A percentile compares a stretch with the other conserved stretches of the same genome.
Evolutionary conservation across 805 yeast species (phyloP).

Genomic region (Maudiozyma barnettii): DNA sequence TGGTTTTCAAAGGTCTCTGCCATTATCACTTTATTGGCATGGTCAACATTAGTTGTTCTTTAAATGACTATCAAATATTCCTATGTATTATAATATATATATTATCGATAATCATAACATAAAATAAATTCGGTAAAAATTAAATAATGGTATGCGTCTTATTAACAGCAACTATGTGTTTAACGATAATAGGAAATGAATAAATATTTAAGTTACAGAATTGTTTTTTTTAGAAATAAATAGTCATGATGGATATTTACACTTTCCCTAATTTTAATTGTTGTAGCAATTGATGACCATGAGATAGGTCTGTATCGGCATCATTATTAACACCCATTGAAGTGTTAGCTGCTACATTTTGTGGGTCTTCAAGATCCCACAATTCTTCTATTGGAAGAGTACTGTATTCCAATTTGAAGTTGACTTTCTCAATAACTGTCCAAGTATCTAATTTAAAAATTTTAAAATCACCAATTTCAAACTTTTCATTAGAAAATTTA

Average conservation of each 20-base stretch:
- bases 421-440: constrained; percentile 34
- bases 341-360: background rate
- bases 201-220: background rate
- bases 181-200: background rate
- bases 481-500: constrained; percentile 32
- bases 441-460: constrained; percentile 37
- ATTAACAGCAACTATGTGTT: background rate
- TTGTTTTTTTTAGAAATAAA: too few relatives aligned
- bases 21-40: constrained; percentile 33
- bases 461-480: constrained; percentile 36
- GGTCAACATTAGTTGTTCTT: constrained; percentile 22
- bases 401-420: constrained; percentile 32
- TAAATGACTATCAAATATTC: background rate
- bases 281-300: constrained; percentile 26
- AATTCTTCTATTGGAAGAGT: constrained; percentile 8
- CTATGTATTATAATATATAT: too few relatives aligned
- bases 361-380: background rate
- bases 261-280: constrained; percentile 21
- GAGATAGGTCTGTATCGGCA: constrained; percentile 7
- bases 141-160: too few relatives aligned
- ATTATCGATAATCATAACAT: too few relatives aligned
- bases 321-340: background rate
- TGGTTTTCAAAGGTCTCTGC: constrained; percentile 69
- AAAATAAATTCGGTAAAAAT: too few relatives aligned
- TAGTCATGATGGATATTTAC: background rate